phyloP scores from a whole-genome alignment of 2,329 filamentous ascomycete species.

The Penicillium vulpinum region DNA sequence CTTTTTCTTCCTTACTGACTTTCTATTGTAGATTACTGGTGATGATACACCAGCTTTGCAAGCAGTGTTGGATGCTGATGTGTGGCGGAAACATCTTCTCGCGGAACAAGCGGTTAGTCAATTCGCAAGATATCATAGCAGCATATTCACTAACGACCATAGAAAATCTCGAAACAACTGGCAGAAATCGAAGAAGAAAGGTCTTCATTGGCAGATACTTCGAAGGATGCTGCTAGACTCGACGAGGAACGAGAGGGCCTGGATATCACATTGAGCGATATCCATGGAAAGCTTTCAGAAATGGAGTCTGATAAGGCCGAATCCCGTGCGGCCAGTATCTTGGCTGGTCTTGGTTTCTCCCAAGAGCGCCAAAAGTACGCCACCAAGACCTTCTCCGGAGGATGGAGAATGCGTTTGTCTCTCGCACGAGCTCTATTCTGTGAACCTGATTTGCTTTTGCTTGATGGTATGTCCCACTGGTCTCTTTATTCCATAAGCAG shows the following conservation, averaged over 20 bases:
- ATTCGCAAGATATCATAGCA: not conserved
- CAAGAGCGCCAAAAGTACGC: constrained; percentile 86
- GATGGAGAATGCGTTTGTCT: constrained; percentile 98
- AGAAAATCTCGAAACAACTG: constrained; percentile 76
- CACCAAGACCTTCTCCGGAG: constrained; percentile 97
- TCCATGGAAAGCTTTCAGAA: constrained; percentile 87
- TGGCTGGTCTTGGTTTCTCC: constrained; percentile 96
- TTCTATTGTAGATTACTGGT: constrained; percentile 68
- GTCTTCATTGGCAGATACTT: constrained; percentile 82
- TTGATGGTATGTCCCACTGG: constrained; percentile 60
- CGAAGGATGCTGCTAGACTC: constrained; percentile 78
- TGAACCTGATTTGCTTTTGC: constrained; percentile 90
- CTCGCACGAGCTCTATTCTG: constrained; percentile 95
- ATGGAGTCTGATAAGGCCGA: constrained; percentile 99
- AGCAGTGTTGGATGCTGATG: constrained; percentile 93
- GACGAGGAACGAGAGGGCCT: constrained; percentile 87
- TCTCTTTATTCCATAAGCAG: not conserved
- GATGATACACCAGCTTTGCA: constrained; percentile 95
- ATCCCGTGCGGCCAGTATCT: constrained; percentile 88
- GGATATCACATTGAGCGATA: constrained; percentile 85
- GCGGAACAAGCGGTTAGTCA: constrained; percentile 75
- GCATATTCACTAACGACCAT: constrained; percentile 14
- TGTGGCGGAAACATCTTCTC: constrained; percentile 95
- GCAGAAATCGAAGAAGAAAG: constrained; percentile 75
- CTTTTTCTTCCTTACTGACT: too few relatives aligned